A percentile compares a stretch with the other conserved stretches of the same genome.
phyloP scores from a whole-genome alignment of 2,329 filamentous ascomycete genomes.

The Zymoseptoria ardabiliae region DNA sequence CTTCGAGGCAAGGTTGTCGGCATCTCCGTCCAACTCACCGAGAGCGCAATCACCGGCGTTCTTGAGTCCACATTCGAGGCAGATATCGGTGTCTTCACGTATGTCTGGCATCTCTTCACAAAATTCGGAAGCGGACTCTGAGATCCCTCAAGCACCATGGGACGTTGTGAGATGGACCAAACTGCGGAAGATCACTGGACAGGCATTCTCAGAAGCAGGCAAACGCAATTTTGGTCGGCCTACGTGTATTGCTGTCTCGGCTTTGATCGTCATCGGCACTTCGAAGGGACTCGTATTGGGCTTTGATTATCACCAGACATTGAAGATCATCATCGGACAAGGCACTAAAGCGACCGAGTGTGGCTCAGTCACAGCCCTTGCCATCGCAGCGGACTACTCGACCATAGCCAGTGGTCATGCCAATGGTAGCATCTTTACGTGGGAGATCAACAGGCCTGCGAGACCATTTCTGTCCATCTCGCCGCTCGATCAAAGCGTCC shows the following conservation, averaged over 20 bases:
- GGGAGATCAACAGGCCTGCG: conserved; percentile 79
- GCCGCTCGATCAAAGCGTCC: conserved; percentile 56
- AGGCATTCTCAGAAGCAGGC: conserved; percentile 87
- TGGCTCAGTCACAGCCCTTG: conserved; percentile 76
- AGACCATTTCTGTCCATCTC: conserved; percentile 83
- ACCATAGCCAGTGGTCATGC: conserved; percentile 86
- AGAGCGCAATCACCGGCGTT: conserved; percentile 73
- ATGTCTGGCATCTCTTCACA: conserved; percentile 64
- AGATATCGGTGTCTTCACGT: conserved; percentile 35
- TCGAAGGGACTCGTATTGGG: conserved; percentile 90
- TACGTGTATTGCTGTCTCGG: conserved; percentile 82
- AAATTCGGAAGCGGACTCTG: conserved; percentile 42
- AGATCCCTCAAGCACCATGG: conserved; percentile 71
- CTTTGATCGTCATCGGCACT: conserved; percentile 82
- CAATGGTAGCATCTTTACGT: conserved; percentile 89
- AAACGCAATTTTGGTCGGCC: conserved; percentile 87
- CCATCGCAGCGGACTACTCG: conserved; percentile 87
- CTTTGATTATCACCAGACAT: conserved; percentile 94
- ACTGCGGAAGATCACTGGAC: conserved; percentile 77
- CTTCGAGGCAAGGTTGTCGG: conserved; percentile 80
- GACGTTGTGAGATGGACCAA: conserved; percentile 96
- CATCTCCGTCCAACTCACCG: conserved; percentile 53
- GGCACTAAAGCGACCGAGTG: conserved; percentile 92
- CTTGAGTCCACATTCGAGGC: conserved; percentile 67
- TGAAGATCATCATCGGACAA: conserved; percentile 88